Evolutionary conservation across 139 green algal species (phyloP), one percentile per base, ranked within the genome.

Genomic region (Eudorina sp.): DNA sequence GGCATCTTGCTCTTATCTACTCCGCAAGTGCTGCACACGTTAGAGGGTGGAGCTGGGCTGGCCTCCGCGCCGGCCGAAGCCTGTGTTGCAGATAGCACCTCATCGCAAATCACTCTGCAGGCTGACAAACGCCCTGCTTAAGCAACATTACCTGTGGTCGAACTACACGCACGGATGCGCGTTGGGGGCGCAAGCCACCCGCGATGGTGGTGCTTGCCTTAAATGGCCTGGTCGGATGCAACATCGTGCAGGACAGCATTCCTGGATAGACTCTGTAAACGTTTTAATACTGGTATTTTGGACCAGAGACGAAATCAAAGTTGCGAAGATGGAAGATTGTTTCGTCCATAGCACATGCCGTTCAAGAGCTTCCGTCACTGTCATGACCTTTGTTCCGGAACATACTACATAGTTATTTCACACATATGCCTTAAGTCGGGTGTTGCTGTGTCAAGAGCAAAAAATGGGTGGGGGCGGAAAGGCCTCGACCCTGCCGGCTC

Each of bases 21-120:
- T 25, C 90, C 90, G n/a, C 90, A 93, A 0, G 87, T 91, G 36
- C 60, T 90, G 81, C 90, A 93, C 0, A 78, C 40, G n/a, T 75
- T 83, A 25, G 86, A 31, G 46, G 58, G 53, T 4, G 34, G 1
- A 36, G 62, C 46, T 5, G 74, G 18, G 31, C 45, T 34, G 3
- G 31, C 75, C 23, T 60, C 79, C 27, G 55, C 27, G 1, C 38
- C 40, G 40, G 66, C 60, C 2, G 60, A 43, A 8, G 40, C 55
- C 78, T 73, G 36, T 18, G 55, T 5, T 19, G 29, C 66, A 75
- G 4, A 29, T n/a, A n/a, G n/a, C n/a, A n/a, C n/a, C n/a, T n/a
- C n/a, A n/a, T n/a, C n/a, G n/a, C n/a, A n/a, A n/a, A n/a, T n/a
- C n/a, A n/a, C n/a, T n/a, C n/a, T n/a, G n/a, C n/a, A n/a, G n/a